Base-by-base conservation (phyloP, 345 rosid genomes). In the Conringia planisiliqua region DNA sequence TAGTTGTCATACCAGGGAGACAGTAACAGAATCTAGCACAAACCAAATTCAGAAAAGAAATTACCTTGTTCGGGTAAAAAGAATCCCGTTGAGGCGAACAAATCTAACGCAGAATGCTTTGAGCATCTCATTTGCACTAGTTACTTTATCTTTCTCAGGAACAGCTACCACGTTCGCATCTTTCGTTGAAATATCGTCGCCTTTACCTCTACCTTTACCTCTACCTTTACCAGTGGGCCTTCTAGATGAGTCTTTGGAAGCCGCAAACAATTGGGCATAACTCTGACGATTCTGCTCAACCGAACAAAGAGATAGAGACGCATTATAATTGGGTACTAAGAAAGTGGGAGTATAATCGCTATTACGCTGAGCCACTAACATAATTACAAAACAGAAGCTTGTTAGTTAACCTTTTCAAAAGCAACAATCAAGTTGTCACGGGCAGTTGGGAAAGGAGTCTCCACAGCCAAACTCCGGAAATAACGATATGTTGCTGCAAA, bases 371-470 rank as follows among this genome's bases (percentile, higher is more conserved):
- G 43, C 42, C 54, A 32, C 42, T 13, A 74, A 18, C 67, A 74
- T 66, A 63, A 70, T 55, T 36, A 54, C 2, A 10, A 62, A 36
- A 55, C n/a, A 54, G 17, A 55, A 17, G 27, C 32, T 44, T 40
- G 10, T 5, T 70, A 43, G 75, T n/a, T 47, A 68, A 94, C 98
- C 98, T 94, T 94, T 74, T 94, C 99, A 83, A 95, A 95, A 72
- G 97, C 96, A 73, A 95, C 91, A 64, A 92, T 87, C 86, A 95
- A 85, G 79, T 95, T 95, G 80, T 95, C 99, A 72, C 99, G 90
- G 36, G 99, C 99, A 70, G 99, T 95, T 35, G 95, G 68, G 70
- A 91, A 95, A 44, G 97, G 99, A 78, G 69, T 85, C 63, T 95
- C 97, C 72, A 86, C 90, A 33, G 99, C 97, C 83, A 95, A 79